Percentiles rank a stretch among this genome's conserved stretches.
These are phyloP conservation scores for Heliamphora exappendiculata DNA, from an alignment of 148 eudicot genomes.

Conservation along the genomic window DNA sequence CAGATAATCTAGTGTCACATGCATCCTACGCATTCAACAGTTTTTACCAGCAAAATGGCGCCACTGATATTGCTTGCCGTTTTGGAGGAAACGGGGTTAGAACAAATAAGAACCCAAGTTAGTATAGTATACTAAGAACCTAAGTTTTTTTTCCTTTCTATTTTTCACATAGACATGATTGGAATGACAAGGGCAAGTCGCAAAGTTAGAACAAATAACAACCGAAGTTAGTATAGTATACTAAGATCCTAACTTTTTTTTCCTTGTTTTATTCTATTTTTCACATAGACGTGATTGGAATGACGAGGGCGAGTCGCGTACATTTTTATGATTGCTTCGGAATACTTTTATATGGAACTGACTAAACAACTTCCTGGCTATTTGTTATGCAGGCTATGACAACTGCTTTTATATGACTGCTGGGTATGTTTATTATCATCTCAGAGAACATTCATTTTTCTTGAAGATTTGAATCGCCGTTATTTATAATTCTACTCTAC, in stretches of 20 bases:
- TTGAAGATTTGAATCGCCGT: no score
- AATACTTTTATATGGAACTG: no score
- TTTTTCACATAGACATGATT: no score
- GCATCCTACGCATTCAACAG: constrained; percentile 70
- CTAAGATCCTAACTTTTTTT: no score
- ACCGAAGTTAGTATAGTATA: no score
- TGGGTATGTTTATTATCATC: constrained; percentile 47
- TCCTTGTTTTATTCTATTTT: no score
- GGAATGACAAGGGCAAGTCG: no score
- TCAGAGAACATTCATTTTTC: not conserved
- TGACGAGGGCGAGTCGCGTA: no score
- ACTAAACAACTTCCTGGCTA: no score
- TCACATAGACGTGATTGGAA: no score
- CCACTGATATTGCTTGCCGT: constrained; percentile 73
- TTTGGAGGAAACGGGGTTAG: constrained; percentile 73
- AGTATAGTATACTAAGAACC: constrained; percentile 11
- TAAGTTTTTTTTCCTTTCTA: not conserved
- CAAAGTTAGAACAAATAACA: no score
- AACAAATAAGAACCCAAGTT: constrained; percentile 81
- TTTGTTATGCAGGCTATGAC: constrained; percentile 75
- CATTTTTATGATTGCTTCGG: no score
- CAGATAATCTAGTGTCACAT: constrained; percentile 60
- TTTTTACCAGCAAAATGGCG: constrained; percentile 75
- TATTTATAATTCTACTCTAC: not conserved
- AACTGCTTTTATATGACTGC: constrained; percentile 69